Base-by-base conservation (phyloP, 345 rosid species). In the Dimocarpus longan region DNA sequence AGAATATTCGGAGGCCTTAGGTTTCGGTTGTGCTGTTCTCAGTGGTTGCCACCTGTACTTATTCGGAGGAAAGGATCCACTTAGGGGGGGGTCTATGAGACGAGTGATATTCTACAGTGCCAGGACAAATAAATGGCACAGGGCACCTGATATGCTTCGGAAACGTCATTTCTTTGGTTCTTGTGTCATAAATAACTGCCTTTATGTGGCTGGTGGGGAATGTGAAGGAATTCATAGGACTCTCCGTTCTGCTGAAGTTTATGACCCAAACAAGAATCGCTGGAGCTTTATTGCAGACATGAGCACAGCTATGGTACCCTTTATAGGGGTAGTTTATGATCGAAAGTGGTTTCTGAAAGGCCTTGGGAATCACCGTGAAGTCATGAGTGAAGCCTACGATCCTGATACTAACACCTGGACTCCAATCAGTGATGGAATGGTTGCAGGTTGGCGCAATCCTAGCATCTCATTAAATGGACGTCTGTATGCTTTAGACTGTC, bases 261-360 rank as follows among this genome's bases (percentile, higher is more conserved):
- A 92, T 83, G 99, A 95, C 74, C 99, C 98, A 39, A 95, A 89
- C 82, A 91, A 80, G 89, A 87, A 86, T 78, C 79, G 96, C 19
- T 95, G 99, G 99, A 91, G 89, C 87, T 92, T 93, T 76, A 82
- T 95, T 74, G 83, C 97, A 39, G 99, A 95, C 84, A 93, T 95
- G 99, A 93, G 96, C 80, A 95, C 99, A 0, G 98, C 99, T 59
- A 95, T 95, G 99, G 96, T 93, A 78, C 98, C 99, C 70, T 90
- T 92, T 73, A 93, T 93, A 46, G 98, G 99, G 60, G 98, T 95
- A 42, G 91, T 95, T 59, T 92, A 90, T 46, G 93, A 91, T 19
- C 93, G 92, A 9, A 95, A 90, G 79, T 95, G 99, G 99, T 92
- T 92, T 85, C 89, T 95, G 37, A 95, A 92, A 83, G 98, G 98